Conservation (phyloP, 768 basidiomycete genomes). For the Serendipita sp. region DNA sequence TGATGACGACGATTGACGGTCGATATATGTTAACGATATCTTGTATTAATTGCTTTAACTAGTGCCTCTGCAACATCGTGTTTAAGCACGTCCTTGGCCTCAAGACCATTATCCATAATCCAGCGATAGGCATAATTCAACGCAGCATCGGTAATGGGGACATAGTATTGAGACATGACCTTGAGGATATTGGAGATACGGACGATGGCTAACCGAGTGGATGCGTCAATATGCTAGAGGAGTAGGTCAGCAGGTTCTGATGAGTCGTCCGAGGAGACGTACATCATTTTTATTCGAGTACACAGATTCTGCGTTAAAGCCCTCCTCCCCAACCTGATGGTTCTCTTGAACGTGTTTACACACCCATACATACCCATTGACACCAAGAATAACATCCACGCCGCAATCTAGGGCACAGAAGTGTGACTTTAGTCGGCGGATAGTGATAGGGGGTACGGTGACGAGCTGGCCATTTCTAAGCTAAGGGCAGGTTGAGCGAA, state of each 20-base stretch:
- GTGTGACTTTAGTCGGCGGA: slow-evolving; percentile 88
- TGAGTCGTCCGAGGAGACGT: slow-evolving; percentile 21
- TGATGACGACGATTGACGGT: slow-evolving; percentile 20
- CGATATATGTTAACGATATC: slow-evolving; percentile 11
- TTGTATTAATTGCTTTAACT: slow-evolving; percentile 32
- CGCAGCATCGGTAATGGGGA: slow-evolving; percentile 75
- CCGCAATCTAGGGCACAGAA: slow-evolving; percentile 84
- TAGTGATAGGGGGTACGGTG: slow-evolving; percentile 64
- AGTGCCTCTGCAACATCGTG: slow-evolving; percentile 57
- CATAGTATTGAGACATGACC: slow-evolving; percentile 58
- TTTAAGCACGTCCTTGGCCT: slow-evolving; percentile 44
- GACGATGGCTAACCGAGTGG: slow-evolving; percentile 73
- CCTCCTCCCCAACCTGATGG: slow-evolving; percentile 74
- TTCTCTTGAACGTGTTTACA: slow-evolving; percentile 69
- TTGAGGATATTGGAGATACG: slow-evolving; percentile 73
- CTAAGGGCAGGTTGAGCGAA: slow-evolving; percentile 26
- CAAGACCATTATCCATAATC: slow-evolving; percentile 56
- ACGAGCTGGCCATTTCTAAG: slow-evolving; percentile 90
- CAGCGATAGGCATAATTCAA: slow-evolving; percentile 80
- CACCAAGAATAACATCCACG: slow-evolving; percentile 88
- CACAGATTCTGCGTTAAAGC: slow-evolving; percentile 88
- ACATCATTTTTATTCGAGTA: slow-evolving; percentile 95
- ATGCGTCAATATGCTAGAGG: slow-evolving; percentile 63
- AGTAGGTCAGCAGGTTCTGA: slow-evolving; percentile 9
- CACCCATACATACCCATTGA: slow-evolving; percentile 97